Evolutionary conservation across 495 filamentous ascomycete species (phyloP), one percentile per base, ranked within the genome.

Genomic region (Penicillium longicatenatum): DNA sequence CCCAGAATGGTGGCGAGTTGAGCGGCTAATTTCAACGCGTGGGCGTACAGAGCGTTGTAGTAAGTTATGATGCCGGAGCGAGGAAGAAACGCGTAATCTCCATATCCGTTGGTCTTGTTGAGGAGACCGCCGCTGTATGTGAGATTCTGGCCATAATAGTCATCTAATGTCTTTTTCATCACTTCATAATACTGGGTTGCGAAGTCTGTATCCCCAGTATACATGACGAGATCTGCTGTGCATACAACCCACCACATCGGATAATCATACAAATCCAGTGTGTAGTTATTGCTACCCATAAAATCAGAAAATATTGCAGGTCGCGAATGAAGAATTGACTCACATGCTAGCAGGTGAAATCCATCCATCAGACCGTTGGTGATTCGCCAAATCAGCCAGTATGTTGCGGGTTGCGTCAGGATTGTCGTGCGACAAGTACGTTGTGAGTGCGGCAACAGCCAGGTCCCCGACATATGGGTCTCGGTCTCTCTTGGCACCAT

Each of bases 381-480:
- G 78, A 30, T 70, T 57, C 0, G 75, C 75, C 16, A 81, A 57
- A 59, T 81, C 75, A 26, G 70, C 75, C 26, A 79, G 66, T 14
- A 79, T 69, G 51, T 79, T 78, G 6, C 67, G 59, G 6, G 70
- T 52, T 2, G 72, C 68, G 43, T 71, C 61, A 21, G 67, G 59
- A 22, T 70, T 64, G 55, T 77, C 62, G 30, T 78, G 76, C 17
- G 71, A 73, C n/a, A 79, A 63, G 45, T 79, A 81, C 1, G 71
- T 67, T 8, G 76, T 79, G 21, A 74, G 59, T 2, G 69, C 66
- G 9, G 78, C 58, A 8, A 81, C 75, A 9, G 73, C 77, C 10
- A 81, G 55, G 50, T 81, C 78, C 17, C 78, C 78, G 41, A 76
- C 70, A 57, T 81, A 81, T 19, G 78, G 78, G 55, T 79, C 74